Conservation (phyloP, 441 rosid species). For the Gossypium davidsonii region DNA sequence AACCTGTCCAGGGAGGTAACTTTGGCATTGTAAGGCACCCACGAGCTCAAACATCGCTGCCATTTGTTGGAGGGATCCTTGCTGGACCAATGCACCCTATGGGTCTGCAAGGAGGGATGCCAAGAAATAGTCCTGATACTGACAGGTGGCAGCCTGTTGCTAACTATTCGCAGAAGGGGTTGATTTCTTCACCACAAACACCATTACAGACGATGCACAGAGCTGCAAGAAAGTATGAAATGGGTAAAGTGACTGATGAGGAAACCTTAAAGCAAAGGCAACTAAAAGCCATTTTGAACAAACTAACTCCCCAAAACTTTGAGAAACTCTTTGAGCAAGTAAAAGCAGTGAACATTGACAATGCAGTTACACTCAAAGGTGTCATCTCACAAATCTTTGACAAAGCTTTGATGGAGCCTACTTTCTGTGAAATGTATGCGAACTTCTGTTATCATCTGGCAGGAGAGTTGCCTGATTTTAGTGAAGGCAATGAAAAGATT, state of each 20-base stretch:
- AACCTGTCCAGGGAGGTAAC: conserved; percentile 71
- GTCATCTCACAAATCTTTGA: conserved; percentile 94
- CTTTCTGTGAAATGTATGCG: conserved; percentile 98
- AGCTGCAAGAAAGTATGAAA: conserved; percentile 88
- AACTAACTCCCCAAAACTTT: conserved; percentile 94
- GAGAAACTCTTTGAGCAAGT: conserved; percentile 88
- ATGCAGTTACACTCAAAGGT: conserved; percentile 59
- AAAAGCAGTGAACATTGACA: conserved; percentile 77
- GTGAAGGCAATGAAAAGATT: conserved; percentile 54
- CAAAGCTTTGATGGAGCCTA: conserved; percentile 96
- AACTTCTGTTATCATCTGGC: conserved; percentile 72
- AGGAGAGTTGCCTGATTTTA: conserved; percentile 63
- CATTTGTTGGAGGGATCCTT: conserved; percentile 46
- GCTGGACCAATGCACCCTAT: conserved; percentile 72
- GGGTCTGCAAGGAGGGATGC: conserved; percentile 63
- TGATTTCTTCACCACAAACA: conserved; percentile 81
- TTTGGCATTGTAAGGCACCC: conserved; percentile 33
- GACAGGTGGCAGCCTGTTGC: conserved; percentile 86
- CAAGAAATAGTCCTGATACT: conserved; percentile 56
- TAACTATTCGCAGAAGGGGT: conserved; percentile 63
- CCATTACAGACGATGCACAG: conserved; percentile 68
- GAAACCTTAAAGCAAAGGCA: conserved; percentile 80
- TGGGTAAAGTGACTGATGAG: conserved; percentile 71
- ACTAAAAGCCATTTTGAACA: conserved; percentile 83
- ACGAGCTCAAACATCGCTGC: conserved; percentile 36